phyloP scores from a whole-genome alignment of 2,329 filamentous ascomycete genomes.

The Ophiosphaerella herpotricha region DNA sequence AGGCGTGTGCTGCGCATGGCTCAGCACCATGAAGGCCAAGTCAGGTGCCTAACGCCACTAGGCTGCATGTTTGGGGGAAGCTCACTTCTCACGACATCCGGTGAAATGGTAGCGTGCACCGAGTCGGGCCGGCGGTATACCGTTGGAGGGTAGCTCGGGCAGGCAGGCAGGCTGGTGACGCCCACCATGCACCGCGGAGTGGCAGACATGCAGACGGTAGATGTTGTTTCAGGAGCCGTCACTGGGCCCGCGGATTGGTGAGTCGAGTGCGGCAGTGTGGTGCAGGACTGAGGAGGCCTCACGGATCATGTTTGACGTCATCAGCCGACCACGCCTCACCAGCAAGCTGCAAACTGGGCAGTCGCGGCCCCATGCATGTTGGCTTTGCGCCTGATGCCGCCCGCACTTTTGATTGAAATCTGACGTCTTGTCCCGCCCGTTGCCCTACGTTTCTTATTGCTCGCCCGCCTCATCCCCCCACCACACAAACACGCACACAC shows the following conservation, averaged over 20 bases:
- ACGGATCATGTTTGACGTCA: slow-evolving; percentile 1
- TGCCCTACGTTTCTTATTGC: slow-evolving; percentile 18
- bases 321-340: neutral
- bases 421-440: slow-evolving; percentile 14
- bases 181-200: neutral
- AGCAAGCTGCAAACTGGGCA: slow-evolving; percentile 1
- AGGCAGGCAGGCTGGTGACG: slow-evolving; percentile 8
- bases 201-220: slow-evolving; percentile 4
- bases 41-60: slow-evolving; percentile 15
- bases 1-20: slow-evolving; percentile 2
- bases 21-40: slow-evolving; percentile 12
- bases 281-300: neutral
- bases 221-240: neutral
- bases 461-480: neutral
- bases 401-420: slow-evolving; percentile 14
- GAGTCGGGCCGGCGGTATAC: neutral
- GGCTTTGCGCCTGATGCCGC: slow-evolving; percentile 14
- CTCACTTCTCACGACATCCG: slow-evolving; percentile 5
- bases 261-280: neutral
- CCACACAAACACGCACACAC: too few species aligned
- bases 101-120: slow-evolving; percentile 3
- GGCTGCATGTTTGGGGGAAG: slow-evolving; percentile 8
- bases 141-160: neutral
- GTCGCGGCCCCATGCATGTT: neutral
- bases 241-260: neutral